These are phyloP conservation scores for Diaporthe vaccinii DNA, from an alignment of 2,329 filamentous ascomycete species.

Conservation along the genomic window DNA sequence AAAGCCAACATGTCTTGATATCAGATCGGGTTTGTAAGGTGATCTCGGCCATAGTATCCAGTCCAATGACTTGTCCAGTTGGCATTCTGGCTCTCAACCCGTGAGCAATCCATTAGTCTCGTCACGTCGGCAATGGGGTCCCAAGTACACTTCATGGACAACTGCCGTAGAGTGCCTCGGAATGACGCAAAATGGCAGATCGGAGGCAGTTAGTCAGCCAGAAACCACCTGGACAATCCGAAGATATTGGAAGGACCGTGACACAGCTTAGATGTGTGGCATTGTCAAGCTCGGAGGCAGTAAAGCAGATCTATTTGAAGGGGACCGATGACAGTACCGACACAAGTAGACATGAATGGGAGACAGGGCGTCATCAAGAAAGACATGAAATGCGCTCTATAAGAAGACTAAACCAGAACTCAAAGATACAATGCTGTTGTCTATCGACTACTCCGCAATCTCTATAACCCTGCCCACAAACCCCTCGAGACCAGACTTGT, in stretches of 20 bases:
- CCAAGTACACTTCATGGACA: not conserved
- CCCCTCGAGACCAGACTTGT: conserved; percentile 77
- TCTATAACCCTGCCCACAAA: conserved; percentile 78
- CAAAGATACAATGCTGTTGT: not conserved
- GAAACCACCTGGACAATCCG: not conserved
- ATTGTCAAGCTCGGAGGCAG: not conserved
- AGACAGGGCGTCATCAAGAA: not conserved
- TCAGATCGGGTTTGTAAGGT: not conserved
- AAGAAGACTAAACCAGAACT: not conserved
- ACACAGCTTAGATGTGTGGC: not conserved
- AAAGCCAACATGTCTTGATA: not conserved
- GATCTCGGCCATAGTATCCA: not conserved
- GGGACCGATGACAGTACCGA: too few relatives aligned
- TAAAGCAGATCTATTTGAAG: not conserved
- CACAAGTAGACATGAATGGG: not conserved
- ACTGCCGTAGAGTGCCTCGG: not conserved
- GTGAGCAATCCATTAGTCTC: not conserved
- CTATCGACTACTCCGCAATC: conserved; percentile 63
- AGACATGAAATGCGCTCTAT: not conserved
- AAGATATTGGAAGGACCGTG: not conserved
- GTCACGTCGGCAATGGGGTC: not conserved
- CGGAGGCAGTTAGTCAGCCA: not conserved
- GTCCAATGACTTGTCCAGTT: not conserved
- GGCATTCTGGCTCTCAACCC: not conserved
- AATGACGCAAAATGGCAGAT: not conserved